Percentiles rank a stretch among this genome's conserved stretches.
Conservation (phyloP, 805 yeast genomes). For the Yarrowia keelungensis region DNA sequence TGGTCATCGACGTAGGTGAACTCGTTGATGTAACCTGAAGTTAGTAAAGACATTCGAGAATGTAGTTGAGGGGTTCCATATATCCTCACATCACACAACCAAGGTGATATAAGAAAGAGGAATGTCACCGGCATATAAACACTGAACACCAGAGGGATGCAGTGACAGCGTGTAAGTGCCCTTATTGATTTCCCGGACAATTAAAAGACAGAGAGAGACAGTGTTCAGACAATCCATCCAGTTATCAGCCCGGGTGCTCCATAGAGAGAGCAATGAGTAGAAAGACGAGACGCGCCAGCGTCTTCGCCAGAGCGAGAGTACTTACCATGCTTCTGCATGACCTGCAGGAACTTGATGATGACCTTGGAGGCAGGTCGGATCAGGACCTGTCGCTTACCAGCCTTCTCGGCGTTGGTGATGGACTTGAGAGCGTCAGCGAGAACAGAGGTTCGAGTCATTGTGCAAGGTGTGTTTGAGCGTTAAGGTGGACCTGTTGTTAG, state of each 20-base stretch:
- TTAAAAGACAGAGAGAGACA: constrained; percentile 97
- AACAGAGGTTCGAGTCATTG: constrained; percentile 96
- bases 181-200: constrained; percentile 78
- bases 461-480: not conserved
- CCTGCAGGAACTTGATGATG: constrained; percentile 93
- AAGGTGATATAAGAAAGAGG: constrained; percentile 28
- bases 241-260: constrained; percentile 85
- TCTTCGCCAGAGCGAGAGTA: constrained; percentile 6
- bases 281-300: not conserved
- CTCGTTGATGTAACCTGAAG: constrained; percentile 81
- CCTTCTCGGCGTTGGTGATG: constrained; percentile 98
- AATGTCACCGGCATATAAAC: constrained; percentile 53
- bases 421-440: constrained; percentile 98
- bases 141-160: constrained; percentile 41
- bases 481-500: constrained; percentile 19
- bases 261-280: not conserved
- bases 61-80: not conserved
- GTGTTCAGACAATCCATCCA: constrained; percentile 91
- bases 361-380: constrained; percentile 99
- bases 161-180: constrained; percentile 36
- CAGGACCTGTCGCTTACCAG: constrained; percentile 98
- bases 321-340: constrained; percentile 93
- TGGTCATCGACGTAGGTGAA: constrained; percentile 98
- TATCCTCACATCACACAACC: not conserved
- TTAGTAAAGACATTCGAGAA: constrained; percentile 28